Base-by-base conservation (phyloP, 1,139 yeast genomes). In the Debaryomyces coudertii region DNA sequence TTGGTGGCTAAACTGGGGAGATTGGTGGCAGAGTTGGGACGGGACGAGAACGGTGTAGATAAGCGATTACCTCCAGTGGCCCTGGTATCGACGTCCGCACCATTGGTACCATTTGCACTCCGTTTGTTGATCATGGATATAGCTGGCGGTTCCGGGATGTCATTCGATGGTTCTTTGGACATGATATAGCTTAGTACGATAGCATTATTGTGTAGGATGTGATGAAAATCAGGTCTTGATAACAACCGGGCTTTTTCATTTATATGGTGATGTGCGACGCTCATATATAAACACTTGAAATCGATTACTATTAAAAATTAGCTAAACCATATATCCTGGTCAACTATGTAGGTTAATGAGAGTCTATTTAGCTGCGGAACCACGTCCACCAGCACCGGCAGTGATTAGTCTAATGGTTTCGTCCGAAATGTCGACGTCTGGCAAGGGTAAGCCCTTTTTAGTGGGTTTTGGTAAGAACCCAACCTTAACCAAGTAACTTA, bases 361-460 rank as follows among this genome's bases (percentile, higher is more conserved):
- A 12, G 22, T 12, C 25, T 63, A 67, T 44, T 66, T 68, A 11
- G 77, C 79, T 33, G 85, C 85, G 46, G 83, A 77, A 5, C 81
- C 74, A 76, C 99, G 89, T 20, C 95, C 95, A 56, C 97, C 97
- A 23, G 93, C 96, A 55, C 95, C 95, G 6, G 85, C 68, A n/a
- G 79, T 71, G 48, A 90, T 79, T 60, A 88, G 76, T 12, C 76
- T 75, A 53, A 89, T 66, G 30, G 92, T 83, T 56, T 83, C 86
- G 25, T 75, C 69, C 38, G 81, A 63, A 40, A 92, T 61, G 9
- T 68, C 60, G 40, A 88, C 66, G 16, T 71, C 70, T 7, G 97
- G 97, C 50, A 93, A 73, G 11, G 63, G 46, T 36, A 62, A 51
- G 2, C 82, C 84, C 11, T 56, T 45, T 0, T 57, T 55, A 1